A percentile compares a stretch with the other conserved stretches of the same genome.
Evolutionary conservation across 2,329 filamentous ascomycete genomes (phyloP).

Genomic region (Aureobasidium uvarum): DNA sequence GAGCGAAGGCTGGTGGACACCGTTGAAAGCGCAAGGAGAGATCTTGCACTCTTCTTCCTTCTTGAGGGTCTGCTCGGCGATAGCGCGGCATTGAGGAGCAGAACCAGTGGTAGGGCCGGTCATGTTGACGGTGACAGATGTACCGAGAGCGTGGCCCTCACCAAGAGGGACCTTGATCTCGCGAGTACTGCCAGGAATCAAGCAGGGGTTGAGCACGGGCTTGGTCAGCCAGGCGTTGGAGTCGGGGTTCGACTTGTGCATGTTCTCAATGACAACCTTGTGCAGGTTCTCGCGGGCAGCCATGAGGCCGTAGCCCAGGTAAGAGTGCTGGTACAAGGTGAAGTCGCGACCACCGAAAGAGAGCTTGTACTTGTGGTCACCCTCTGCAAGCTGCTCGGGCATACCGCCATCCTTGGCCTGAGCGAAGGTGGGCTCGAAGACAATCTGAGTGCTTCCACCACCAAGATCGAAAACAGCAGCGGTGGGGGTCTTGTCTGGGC

Average conservation of each 20-base stretch:
- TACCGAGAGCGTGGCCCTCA: constrained; percentile 64
- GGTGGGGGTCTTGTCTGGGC: constrained; percentile 82
- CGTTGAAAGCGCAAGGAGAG: constrained; percentile 97
- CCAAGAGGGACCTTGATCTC: constrained; percentile 70
- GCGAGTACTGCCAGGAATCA: constrained; percentile 74
- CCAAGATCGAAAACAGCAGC: constrained; percentile 95
- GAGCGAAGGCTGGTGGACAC: constrained; percentile 88
- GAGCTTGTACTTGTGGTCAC: constrained; percentile 94
- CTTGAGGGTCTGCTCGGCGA: constrained; percentile 85
- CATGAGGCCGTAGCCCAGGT: constrained; percentile 96
- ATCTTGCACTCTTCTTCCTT: constrained; percentile 82
- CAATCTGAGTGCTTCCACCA: constrained; percentile 96
- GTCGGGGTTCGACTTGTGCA: constrained; percentile 60
- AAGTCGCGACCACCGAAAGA: constrained; percentile 88
- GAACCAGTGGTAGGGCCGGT: constrained; percentile 74
- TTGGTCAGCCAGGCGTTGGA: constrained; percentile 64
- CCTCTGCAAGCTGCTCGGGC: constrained; percentile 78
- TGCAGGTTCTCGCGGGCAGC: constrained; percentile 86
- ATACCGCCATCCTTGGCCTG: constrained; percentile 70
- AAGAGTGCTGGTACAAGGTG: constrained; percentile 95
- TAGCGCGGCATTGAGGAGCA: constrained; percentile 80
- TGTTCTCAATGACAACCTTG: constrained; percentile 67
- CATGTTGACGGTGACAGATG: constrained; percentile 73
- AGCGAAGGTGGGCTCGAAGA: constrained; percentile 94
- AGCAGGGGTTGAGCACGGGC: constrained; percentile 79